Conservation (phyloP, 495 filamentous ascomycete genomes). For the Aspergillus homomorphus region DNA sequence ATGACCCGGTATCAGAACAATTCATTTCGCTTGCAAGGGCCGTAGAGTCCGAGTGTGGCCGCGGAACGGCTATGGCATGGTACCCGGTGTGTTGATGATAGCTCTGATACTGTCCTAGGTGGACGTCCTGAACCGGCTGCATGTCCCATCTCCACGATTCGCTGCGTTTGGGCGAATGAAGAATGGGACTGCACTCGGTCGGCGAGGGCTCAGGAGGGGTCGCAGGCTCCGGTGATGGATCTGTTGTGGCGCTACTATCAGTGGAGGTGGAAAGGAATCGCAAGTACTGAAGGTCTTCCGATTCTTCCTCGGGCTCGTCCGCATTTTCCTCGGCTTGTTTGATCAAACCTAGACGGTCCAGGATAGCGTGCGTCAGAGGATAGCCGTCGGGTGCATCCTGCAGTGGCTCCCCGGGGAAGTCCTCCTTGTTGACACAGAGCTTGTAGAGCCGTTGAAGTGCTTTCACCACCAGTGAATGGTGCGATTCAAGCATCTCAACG, state of each 20-base stretch:
- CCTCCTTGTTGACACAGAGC: conserved; percentile 43
- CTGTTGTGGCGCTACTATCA: conserved; percentile 40
- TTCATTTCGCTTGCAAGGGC: conserved; percentile 24
- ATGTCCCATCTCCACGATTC: conserved; percentile 37
- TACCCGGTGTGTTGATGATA: conserved; percentile 28
- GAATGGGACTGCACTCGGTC: conserved; percentile 23
- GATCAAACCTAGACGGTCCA: conserved; percentile 46
- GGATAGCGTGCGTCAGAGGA: conserved; percentile 45
- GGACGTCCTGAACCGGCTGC: conserved; percentile 24
- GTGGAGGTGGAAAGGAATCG: conserved; percentile 40
- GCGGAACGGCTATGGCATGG: conserved; percentile 24
- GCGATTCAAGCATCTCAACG: conserved; percentile 49
- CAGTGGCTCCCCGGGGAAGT: conserved; percentile 46
- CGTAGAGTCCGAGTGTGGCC: conserved; percentile 17
- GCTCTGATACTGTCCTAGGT: conserved; percentile 20
- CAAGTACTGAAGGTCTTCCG: conserved; percentile 39
- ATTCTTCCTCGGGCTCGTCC: conserved; percentile 38
- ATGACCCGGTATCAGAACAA: conserved; percentile 12
- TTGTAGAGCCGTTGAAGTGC: conserved; percentile 46
- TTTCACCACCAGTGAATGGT: conserved; percentile 45
- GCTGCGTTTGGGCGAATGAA: conserved; percentile 19
- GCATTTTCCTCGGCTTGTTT: conserved; percentile 48
- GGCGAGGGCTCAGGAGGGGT: conserved; percentile 39
- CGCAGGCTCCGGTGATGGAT: conserved; percentile 41
- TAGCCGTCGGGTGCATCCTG: conserved; percentile 41